phyloP scores from a whole-genome alignment of 371 early-diverging fungal genomes.

The Mucor circinelloides region DNA sequence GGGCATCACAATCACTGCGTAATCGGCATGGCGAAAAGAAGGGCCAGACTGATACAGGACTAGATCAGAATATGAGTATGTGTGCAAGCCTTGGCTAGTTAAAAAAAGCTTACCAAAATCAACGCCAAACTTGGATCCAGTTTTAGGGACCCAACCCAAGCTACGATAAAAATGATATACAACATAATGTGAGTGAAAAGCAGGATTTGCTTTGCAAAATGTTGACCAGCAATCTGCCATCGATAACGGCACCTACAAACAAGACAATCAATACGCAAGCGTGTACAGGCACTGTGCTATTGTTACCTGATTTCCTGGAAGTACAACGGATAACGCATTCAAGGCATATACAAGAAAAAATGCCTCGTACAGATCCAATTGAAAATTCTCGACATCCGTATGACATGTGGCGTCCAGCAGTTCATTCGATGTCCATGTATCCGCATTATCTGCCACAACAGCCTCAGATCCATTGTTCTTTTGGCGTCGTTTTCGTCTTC shows the following conservation, averaged over 20 bases:
- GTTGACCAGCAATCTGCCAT: conserved; percentile 40
- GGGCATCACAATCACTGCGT: conserved; percentile 37
- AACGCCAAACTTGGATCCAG: conserved; percentile 83
- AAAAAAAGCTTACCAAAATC: conserved; percentile 71
- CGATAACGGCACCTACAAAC: conserved; percentile 12
- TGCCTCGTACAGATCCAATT: conserved; percentile 67
- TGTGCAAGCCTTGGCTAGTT: neutral
- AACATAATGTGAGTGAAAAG: conserved; percentile 66
- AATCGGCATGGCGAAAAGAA: conserved; percentile 34
- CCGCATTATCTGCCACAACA: neutral
- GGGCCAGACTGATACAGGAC: conserved; percentile 35
- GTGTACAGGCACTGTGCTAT: neutral
- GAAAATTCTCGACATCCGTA: conserved; percentile 56
- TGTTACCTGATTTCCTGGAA: conserved; percentile 28
- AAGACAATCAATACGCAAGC: neutral
- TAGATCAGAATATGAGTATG: conserved; percentile 11
- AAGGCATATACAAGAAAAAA: conserved; percentile 66
- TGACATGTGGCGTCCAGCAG: conserved; percentile 3
- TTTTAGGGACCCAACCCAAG: conserved; percentile 81
- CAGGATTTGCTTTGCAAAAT: conserved; percentile 24
- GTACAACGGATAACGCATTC: conserved; percentile 49
- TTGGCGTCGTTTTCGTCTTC: conserved; percentile 51
- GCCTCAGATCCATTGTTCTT: neutral
- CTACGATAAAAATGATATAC: conserved; percentile 85
- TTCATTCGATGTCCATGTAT: conserved; percentile 10